These are phyloP conservation scores for Ogataea ramenticola DNA, from an alignment of 805 yeast genomes.

Conservation along the genomic window DNA sequence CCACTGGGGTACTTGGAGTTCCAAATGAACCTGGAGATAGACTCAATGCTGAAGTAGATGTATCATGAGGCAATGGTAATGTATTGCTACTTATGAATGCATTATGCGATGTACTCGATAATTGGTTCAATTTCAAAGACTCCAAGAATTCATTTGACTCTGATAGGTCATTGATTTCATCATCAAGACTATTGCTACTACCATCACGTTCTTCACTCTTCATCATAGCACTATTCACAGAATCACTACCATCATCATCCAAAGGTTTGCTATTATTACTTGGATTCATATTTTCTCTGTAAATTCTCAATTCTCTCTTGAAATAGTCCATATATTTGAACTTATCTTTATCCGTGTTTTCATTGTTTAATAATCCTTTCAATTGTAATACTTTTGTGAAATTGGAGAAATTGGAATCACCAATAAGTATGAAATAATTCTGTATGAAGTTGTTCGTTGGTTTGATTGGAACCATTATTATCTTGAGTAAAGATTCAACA, in stretches of 20 bases:
- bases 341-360: slow-evolving; percentile 22
- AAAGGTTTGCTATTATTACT: too few species aligned
- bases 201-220: slow-evolving; percentile 14
- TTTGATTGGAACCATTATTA: slow-evolving; percentile 54
- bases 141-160: slow-evolving; percentile 23
- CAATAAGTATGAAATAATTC: slow-evolving; percentile 57
- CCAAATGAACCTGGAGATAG: slow-evolving; percentile 18
- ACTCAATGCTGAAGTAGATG: not conserved
- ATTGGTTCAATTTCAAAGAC: slow-evolving; percentile 1
- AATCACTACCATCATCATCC: not conserved
- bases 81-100: not conserved
- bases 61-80: too few species aligned
- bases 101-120: not conserved
- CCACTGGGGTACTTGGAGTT: slow-evolving; percentile 23
- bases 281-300: slow-evolving; percentile 16
- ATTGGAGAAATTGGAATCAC: slow-evolving; percentile 56
- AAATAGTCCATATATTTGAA: slow-evolving; percentile 33
- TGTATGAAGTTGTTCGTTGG: slow-evolving; percentile 61
- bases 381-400: slow-evolving; percentile 58
- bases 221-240: not conserved
- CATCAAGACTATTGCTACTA: slow-evolving; percentile 19
- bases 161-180: slow-evolving; percentile 18
- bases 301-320: slow-evolving; percentile 27
- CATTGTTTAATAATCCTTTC: slow-evolving; percentile 39
- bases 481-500: slow-evolving; percentile 60